Evolutionary conservation across 2,329 filamentous ascomycete species (phyloP).

Genomic region (Fusarium succisae): DNA sequence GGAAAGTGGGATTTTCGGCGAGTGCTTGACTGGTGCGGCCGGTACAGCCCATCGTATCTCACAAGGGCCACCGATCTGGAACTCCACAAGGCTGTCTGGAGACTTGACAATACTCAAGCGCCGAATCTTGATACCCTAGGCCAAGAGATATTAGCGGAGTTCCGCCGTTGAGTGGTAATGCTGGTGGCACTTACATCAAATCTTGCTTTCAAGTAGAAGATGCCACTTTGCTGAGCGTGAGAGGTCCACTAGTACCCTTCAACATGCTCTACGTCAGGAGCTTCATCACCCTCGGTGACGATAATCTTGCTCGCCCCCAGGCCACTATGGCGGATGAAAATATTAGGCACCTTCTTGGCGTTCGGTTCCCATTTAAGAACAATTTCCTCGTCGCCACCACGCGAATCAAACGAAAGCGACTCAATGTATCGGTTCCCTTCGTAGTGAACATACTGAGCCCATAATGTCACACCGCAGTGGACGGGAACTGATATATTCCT

Average conservation of each 20-base stretch:
- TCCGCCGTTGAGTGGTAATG: fast-evolving
- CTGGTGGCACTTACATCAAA: background rate
- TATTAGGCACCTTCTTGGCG: fast-evolving
- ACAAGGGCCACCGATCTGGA: fast-evolving
- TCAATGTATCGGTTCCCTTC: background rate
- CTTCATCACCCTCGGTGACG: fast-evolving
- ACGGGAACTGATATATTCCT: background rate
- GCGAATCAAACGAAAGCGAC: background rate
- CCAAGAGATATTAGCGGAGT: background rate
- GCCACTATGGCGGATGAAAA: background rate
- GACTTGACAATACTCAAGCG: fast-evolving
- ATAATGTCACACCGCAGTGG: fast-evolving
- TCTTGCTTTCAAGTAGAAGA: background rate
- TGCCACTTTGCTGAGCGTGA: background rate
- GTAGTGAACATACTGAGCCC: background rate
- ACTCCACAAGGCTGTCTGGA: background rate
- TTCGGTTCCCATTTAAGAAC: background rate
- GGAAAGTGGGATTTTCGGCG: background rate
- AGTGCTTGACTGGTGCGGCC: background rate
- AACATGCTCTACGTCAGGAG: fast-evolving
- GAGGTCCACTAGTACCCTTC: background rate
- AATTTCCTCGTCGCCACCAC: background rate
- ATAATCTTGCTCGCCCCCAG: fast-evolving
- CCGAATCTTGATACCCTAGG: background rate
- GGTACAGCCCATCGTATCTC: background rate